Conservation (phyloP, 106 monocot genomes). For the Xerophyta viscosa region DNA sequence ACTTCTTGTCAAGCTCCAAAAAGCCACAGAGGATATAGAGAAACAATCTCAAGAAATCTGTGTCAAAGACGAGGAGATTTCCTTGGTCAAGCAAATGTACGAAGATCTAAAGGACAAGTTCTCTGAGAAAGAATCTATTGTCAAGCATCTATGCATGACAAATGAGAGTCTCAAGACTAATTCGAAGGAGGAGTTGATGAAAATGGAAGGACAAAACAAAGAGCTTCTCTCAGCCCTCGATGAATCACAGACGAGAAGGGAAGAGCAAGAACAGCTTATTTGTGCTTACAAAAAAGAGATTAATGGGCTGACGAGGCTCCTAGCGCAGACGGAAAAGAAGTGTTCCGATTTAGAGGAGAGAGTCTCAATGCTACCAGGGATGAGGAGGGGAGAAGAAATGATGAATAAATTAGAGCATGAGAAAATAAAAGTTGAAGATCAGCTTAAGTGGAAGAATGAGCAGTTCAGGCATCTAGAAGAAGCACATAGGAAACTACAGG, state of each 20-base stretch:
- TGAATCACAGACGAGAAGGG: slow-evolving; percentile 35
- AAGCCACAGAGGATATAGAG: slow-evolving; percentile 25
- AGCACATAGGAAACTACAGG: slow-evolving; percentile 49
- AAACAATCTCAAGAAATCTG: slow-evolving; percentile 30
- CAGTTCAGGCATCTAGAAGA: slow-evolving; percentile 91
- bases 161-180: slow-evolving; percentile 40
- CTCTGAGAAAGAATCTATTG: slow-evolving; percentile 49
- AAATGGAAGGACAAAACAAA: slow-evolving; percentile 40
- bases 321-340: slow-evolving; percentile 46
- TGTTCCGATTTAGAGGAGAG: slow-evolving; percentile 41
- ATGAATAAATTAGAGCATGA: slow-evolving; percentile 47
- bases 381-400: slow-evolving; percentile 48
- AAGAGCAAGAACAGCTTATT: slow-evolving; percentile 25
- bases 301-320: slow-evolving; percentile 29
- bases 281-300: slow-evolving; percentile 36
- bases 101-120: slow-evolving; percentile 38
- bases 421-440: slow-evolving; percentile 28
- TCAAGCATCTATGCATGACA: slow-evolving; percentile 34
- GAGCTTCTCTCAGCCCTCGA: slow-evolving; percentile 45
- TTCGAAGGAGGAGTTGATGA: slow-evolving; percentile 21
- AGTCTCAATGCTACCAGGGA: slow-evolving; percentile 31
- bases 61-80: slow-evolving; percentile 46
- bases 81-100: slow-evolving; percentile 15
- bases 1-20: slow-evolving; percentile 30
- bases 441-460: slow-evolving; percentile 88